A percentile compares a stretch with the other conserved stretches of the same genome.
Evolutionary conservation across 139 green algal genomes (phyloP).

Genomic region (Haematococcus lacustris): DNA sequence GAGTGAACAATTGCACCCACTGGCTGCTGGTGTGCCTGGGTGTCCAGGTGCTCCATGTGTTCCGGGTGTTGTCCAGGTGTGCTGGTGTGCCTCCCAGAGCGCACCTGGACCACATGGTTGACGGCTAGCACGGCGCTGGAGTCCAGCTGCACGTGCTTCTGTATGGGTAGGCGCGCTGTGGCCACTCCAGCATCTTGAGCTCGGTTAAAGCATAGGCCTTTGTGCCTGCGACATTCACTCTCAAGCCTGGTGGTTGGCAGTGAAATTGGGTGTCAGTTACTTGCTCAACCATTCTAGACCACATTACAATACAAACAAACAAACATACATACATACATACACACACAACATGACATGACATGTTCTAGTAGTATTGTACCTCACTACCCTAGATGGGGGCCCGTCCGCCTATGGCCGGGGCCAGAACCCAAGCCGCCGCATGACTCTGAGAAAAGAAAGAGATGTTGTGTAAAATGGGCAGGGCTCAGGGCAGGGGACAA

Average conservation of each 20-base stretch:
- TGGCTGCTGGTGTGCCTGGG: not conserved
- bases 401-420: too few species aligned
- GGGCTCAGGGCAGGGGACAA: too few species aligned
- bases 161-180: conserved; percentile 72
- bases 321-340: not conserved
- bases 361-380: not conserved
- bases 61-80: too few species aligned
- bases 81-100: not conserved
- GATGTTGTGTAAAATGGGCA: not conserved
- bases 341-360: not conserved
- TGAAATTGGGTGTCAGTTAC: not conserved
- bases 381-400: not conserved
- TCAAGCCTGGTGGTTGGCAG: not conserved
- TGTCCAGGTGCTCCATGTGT: not conserved
- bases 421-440: not conserved
- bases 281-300: not conserved
- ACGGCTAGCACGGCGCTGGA: conserved; percentile 60
- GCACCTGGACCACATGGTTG: conserved; percentile 67
- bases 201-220: conserved; percentile 42
- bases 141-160: conserved; percentile 49
- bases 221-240: conserved; percentile 14
- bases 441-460: not conserved
- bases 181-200: conserved; percentile 55
- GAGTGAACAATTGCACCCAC: not conserved
- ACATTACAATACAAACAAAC: not conserved